These are phyloP conservation scores for Circinella umbellata DNA, from an alignment of 371 early-diverging fungal species.

Conservation along the genomic window DNA sequence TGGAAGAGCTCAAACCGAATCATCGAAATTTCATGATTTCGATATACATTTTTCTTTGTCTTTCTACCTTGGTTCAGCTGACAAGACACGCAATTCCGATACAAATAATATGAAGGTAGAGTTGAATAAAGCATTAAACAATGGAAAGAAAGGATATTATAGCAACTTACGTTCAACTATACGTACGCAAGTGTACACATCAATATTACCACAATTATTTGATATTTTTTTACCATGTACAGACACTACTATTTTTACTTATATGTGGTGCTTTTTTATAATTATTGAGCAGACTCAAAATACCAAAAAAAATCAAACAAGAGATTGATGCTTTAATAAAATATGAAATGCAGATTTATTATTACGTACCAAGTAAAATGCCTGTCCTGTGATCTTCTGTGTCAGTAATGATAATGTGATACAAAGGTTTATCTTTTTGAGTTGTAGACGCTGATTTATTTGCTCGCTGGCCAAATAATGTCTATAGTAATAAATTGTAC, in stretches of 20 bases:
- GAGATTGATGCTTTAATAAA: conserved; percentile 22
- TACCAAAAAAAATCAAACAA: conserved; percentile 17
- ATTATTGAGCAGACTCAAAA: conserved; percentile 14
- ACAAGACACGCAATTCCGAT: neutral
- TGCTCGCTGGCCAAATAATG: too few species aligned
- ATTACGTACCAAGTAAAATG: neutral
- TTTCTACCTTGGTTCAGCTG: neutral
- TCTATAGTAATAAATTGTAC: too few species aligned
- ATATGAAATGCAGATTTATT: conserved; percentile 17
- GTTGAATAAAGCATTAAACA: neutral
- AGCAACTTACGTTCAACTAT: neutral
- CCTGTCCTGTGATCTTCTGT: too few species aligned
- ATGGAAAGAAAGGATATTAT: neutral
- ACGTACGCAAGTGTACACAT: neutral
- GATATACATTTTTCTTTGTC: neutral
- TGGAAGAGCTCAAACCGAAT: neutral
- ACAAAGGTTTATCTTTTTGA: too few species aligned
- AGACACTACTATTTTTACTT: conserved; percentile 16
- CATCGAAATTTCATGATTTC: neutral
- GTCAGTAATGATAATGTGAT: too few species aligned
- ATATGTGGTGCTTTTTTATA: conserved; percentile 15
- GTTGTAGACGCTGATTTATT: too few species aligned
- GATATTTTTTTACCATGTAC: neutral
- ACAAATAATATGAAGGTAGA: neutral
- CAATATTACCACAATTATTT: too few species aligned